Percentiles rank a stretch among this genome's conserved stretches.
Evolutionary conservation across 2,329 filamentous ascomycete genomes (phyloP).

Genomic region (Cadophora luteo-olivacea): DNA sequence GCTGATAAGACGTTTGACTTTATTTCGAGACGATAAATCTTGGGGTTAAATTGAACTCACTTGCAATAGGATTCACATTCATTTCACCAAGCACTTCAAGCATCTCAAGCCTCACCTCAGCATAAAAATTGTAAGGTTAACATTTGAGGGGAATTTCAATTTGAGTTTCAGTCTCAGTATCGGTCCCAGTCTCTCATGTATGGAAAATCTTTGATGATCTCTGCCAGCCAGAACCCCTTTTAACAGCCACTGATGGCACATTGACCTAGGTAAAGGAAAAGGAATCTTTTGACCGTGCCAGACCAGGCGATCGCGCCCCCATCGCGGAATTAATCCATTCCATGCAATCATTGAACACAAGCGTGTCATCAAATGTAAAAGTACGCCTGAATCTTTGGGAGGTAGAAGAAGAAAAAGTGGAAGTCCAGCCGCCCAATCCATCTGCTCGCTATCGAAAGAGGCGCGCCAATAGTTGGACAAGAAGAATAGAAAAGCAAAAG

Average conservation of each 20-base stretch:
- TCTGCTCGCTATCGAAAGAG: conserved; percentile 41
- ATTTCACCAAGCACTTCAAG: background rate
- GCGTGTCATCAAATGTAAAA: conserved; percentile 42
- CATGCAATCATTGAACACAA: conserved; percentile 45
- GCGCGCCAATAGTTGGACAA: conserved; percentile 43
- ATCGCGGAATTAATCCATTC: conserved; percentile 43
- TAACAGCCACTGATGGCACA: conserved; percentile 42
- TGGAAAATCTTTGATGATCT: conserved; percentile 45
- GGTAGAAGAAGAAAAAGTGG: conserved; percentile 41
- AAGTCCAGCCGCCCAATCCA: conserved; percentile 43
- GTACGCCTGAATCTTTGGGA: conserved; percentile 46
- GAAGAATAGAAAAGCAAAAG: conserved; percentile 44
- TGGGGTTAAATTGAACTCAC: background rate
- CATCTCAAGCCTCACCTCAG: conserved; percentile 1
- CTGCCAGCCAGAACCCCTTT: conserved; percentile 43
- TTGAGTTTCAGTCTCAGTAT: conserved; percentile 36
- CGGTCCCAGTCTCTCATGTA: conserved; percentile 38
- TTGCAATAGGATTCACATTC: background rate
- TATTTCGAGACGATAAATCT: background rate
- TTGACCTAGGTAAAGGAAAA: conserved; percentile 41
- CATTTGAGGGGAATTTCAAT: conserved; percentile 35
- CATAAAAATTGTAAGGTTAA: background rate
- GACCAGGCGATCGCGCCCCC: conserved; percentile 40
- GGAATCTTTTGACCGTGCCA: conserved; percentile 45
- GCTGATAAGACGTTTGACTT: background rate